Conservation (phyloP, 352 stramenopile genomes). For the Phytophthora sp. region DNA sequence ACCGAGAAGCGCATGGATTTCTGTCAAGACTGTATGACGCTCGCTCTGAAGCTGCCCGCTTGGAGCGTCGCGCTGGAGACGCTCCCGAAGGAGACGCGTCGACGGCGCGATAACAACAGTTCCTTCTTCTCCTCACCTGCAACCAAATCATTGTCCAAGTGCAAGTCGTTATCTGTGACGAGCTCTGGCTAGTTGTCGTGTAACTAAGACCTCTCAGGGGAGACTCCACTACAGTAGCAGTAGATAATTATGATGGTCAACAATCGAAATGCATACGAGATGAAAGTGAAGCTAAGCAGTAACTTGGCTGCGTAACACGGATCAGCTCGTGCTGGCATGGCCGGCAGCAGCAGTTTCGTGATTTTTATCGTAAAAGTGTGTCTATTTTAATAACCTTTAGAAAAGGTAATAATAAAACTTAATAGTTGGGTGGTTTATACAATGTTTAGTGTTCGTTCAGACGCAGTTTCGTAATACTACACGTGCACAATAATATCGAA, state of each 20-base stretch:
- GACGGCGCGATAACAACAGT: constrained; percentile 9
- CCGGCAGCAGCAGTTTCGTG: too few relatives aligned
- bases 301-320: background rate
- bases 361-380: too few relatives aligned
- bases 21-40: constrained; percentile 52
- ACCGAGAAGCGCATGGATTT: constrained; percentile 56
- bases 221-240: constrained; percentile 8
- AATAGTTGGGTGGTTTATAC: too few relatives aligned
- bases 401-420: too few relatives aligned
- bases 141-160: constrained; percentile 28
- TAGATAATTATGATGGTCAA: constrained; percentile 33
- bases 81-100: constrained; percentile 16
- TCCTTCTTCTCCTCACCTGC: constrained; percentile 19
- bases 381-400: too few relatives aligned
- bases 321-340: too few relatives aligned
- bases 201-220: too few relatives aligned
- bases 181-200: constrained; percentile 7
- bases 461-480: too few relatives aligned
- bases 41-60: constrained; percentile 44
- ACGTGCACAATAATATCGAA: too few relatives aligned
- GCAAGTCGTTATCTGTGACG: constrained; percentile 19
- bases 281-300: constrained; percentile 9
- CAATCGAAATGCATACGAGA: constrained; percentile 4
- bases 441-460: background rate
- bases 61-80: constrained; percentile 49